phyloP scores from a whole-genome alignment of 768 basidiomycete species.

The Cubamyces lactineus region DNA sequence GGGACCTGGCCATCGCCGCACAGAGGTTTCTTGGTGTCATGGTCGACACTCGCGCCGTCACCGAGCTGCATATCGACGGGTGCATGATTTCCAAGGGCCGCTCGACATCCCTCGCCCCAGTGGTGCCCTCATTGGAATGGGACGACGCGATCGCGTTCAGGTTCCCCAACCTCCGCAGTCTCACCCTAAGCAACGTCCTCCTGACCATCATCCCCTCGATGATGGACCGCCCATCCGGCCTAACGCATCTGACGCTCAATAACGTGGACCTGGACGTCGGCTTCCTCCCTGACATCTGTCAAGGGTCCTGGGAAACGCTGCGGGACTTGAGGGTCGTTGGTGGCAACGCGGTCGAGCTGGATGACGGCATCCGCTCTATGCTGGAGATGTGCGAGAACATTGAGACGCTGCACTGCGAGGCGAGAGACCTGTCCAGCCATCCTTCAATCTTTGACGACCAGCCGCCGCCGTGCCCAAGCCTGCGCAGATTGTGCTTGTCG shows the following conservation, averaged over 20 bases:
- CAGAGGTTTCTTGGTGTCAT: constrained; percentile 51
- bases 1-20: constrained; percentile 49
- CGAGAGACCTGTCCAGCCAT: constrained; percentile 31
- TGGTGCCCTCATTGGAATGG: constrained; percentile 52
- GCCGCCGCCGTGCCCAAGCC: constrained; percentile 28
- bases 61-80: constrained; percentile 52
- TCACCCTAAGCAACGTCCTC: constrained; percentile 48
- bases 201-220: constrained; percentile 45
- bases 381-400: constrained; percentile 45
- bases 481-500: constrained; percentile 46
- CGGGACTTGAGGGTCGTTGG: constrained; percentile 43
- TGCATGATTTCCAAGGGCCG: constrained; percentile 33
- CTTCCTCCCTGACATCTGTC: constrained; percentile 44
- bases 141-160: constrained; percentile 51
- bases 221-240: constrained; percentile 39
- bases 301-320: constrained; percentile 37
- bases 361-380: constrained; percentile 46
- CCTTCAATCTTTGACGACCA: constrained; percentile 40
- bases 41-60: constrained; percentile 44
- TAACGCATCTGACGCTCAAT: constrained; percentile 47
- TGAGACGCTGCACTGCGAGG: constrained; percentile 48
- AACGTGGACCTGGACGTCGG: constrained; percentile 48
- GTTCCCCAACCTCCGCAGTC: constrained; percentile 46
- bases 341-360: constrained; percentile 37
- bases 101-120: constrained; percentile 13